A percentile compares a stretch with the other conserved stretches of the same genome.
Conservation (phyloP, 805 yeast species). For the Saturnispora serradocipensis region DNA sequence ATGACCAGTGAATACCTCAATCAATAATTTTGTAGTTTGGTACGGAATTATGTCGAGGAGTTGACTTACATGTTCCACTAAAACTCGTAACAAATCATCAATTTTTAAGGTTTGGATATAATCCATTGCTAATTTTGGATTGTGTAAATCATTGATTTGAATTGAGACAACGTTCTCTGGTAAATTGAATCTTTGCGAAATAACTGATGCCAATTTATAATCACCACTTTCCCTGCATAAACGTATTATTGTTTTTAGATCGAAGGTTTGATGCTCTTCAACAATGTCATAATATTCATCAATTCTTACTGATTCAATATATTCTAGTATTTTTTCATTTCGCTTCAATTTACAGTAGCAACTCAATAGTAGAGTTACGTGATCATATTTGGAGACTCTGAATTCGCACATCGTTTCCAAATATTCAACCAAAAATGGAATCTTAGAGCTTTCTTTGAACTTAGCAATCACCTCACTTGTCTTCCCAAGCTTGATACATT, state of each 20-base stretch:
- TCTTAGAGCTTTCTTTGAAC: constrained; percentile 69
- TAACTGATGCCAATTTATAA: constrained; percentile 51
- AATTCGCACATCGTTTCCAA: constrained; percentile 49
- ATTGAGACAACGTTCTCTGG: constrained; percentile 72
- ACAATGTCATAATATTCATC: constrained; percentile 30
- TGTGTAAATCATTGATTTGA: constrained; percentile 53
- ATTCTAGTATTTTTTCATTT: constrained; percentile 45
- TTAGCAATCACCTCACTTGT: constrained; percentile 73
- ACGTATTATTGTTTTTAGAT: constrained; percentile 56
- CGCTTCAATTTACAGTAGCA: constrained; percentile 71
- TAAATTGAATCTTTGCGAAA: constrained; percentile 65
- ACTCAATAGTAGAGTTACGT: constrained; percentile 68
- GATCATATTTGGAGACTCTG: constrained; percentile 61
- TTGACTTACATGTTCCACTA: constrained; percentile 43
- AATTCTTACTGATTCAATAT: constrained; percentile 36
- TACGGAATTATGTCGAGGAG: constrained; percentile 63
- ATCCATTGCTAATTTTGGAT: constrained; percentile 48
- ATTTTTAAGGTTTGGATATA: constrained; percentile 62
- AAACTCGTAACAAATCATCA: constrained; percentile 66
- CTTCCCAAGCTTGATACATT: constrained; percentile 36
- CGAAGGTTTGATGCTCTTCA: constrained; percentile 39
- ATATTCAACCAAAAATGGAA: constrained; percentile 52
- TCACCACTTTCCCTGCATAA: constrained; percentile 69
- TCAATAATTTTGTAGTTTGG: constrained; percentile 72
- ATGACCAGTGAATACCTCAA: constrained; percentile 82